Evolutionary conservation across 495 filamentous ascomycete genomes (phyloP).

Genomic region (Lasiosphaeria ovina): DNA sequence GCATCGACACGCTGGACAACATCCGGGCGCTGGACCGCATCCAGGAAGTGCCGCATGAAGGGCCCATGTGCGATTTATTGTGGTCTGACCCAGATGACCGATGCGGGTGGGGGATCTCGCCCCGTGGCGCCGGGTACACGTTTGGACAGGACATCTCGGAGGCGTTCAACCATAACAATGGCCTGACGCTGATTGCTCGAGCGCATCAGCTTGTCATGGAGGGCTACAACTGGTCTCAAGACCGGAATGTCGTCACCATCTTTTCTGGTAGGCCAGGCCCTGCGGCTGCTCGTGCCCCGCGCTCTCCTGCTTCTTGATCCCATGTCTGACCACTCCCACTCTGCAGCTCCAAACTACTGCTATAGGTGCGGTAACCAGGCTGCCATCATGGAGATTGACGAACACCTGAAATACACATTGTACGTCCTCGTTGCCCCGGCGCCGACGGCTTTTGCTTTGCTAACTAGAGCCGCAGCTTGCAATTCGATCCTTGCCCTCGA

Average conservation of each 20-base stretch:
- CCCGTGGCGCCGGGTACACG: conserved; percentile 95
- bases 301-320: conserved; percentile 4
- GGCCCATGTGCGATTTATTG: conserved; percentile 96
- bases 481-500: conserved; percentile 97
- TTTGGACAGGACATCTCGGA: conserved; percentile 99
- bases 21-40: conserved; percentile 94
- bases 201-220: conserved; percentile 98
- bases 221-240: conserved; percentile 97
- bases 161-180: conserved; percentile 99
- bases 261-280: conserved; percentile 72
- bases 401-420: conserved; percentile 99
- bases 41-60: conserved; percentile 97
- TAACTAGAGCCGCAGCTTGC: conserved; percentile 63
- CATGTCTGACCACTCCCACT: conserved; percentile 11
- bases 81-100: conserved; percentile 98
- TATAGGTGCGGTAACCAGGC: conserved; percentile 98
- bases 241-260: conserved; percentile 96
- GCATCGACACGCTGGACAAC: conserved; percentile 97
- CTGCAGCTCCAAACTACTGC: conserved; percentile 90
- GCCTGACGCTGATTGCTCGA: conserved; percentile 88
- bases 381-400: conserved; percentile 99
- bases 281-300: not conserved
- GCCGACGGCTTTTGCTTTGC: conserved; percentile 12
- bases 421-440: conserved; percentile 51
- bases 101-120: conserved; percentile 98